Conservation (phyloP, 345 rosid species). For the Eucalyptus marginata region DNA sequence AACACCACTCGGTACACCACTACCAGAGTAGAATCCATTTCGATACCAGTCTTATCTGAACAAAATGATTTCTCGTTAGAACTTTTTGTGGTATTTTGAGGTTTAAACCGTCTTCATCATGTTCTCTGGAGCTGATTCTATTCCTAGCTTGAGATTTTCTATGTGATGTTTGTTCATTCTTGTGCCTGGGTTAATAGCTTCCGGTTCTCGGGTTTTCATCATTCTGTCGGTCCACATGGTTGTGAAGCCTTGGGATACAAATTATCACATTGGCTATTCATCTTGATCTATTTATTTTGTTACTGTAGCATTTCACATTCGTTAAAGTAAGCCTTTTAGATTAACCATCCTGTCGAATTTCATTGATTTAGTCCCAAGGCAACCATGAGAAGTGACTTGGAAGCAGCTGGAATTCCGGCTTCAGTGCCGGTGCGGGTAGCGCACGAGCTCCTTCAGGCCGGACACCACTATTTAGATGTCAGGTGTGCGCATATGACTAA, state of each 20-base stretch:
- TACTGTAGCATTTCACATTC: neutral
- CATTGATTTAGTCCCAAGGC: constrained; percentile 13
- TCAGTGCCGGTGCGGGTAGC: constrained; percentile 95
- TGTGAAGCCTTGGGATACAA: neutral
- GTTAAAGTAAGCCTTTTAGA: neutral
- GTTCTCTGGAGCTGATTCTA: neutral
- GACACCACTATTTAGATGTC: constrained; percentile 70
- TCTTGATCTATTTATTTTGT: neutral
- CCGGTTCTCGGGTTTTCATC: neutral
- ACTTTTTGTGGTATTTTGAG: neutral
- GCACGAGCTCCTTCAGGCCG: constrained; percentile 76
- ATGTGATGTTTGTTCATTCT: neutral
- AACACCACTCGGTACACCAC: neutral
- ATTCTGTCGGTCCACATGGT: neutral
- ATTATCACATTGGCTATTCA: neutral
- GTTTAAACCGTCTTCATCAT: neutral
- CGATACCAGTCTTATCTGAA: neutral
- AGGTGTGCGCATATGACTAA: constrained; percentile 10
- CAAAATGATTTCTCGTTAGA: neutral
- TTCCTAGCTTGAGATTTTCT: neutral
- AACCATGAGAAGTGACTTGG: constrained; percentile 11
- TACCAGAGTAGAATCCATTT: neutral
- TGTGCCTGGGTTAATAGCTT: neutral
- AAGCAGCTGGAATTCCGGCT: constrained; percentile 39
- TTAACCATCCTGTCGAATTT: neutral